Evolutionary conservation across 73 alveolate genomes (phyloP), one percentile per base, ranked within the genome.

Genomic region (Symbiodinium pilosum): DNA sequence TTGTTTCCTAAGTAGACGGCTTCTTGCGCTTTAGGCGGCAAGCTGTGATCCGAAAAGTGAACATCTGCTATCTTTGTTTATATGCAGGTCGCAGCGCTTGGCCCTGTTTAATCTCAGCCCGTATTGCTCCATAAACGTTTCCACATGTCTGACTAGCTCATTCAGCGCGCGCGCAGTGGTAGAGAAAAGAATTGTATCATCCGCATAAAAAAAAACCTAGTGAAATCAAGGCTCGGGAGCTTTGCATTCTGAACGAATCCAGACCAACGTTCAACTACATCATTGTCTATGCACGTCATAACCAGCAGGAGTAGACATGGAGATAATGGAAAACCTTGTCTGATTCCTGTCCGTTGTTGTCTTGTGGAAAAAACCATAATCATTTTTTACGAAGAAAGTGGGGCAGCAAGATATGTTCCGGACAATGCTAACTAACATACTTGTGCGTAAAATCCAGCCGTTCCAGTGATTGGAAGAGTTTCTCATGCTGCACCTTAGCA

Each of bases 81-180:
- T 83, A 20, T 21, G 26, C n/a, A 41, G 9, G 43, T 38, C 92
- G 71, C 30, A 52, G 64, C 92, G 42, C 38, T 83, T 83, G 92
- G 69, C 92, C 26, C 92, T 43, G 40, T 83, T 83, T 41, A 83
- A 28, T 83, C 43, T 16, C 8, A 83, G 69, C 14, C 92, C 92
- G 43, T 83, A 83, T n/a, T 83, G 92, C 38, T 40, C 43, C 1
- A 69, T 41, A 43, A 47, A 83, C 68, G 8, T 1, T 0, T 83
- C 92, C 92, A 83, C 43, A 8, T 42, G 92, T 39, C 43, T 38
- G 41, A 83, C 40, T 20, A 83, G 68, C 43, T 41, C 92, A 32
- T 83, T 40, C 26, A 42, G 68, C 24, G 68, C 43, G 2, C 43
- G 84, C 16, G 43, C 68, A 20, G 59, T 42, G 9, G 64, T 41